Conservation (phyloP, 2,329 filamentous ascomycete genomes). For the Pseudogymnoascus sp. region DNA sequence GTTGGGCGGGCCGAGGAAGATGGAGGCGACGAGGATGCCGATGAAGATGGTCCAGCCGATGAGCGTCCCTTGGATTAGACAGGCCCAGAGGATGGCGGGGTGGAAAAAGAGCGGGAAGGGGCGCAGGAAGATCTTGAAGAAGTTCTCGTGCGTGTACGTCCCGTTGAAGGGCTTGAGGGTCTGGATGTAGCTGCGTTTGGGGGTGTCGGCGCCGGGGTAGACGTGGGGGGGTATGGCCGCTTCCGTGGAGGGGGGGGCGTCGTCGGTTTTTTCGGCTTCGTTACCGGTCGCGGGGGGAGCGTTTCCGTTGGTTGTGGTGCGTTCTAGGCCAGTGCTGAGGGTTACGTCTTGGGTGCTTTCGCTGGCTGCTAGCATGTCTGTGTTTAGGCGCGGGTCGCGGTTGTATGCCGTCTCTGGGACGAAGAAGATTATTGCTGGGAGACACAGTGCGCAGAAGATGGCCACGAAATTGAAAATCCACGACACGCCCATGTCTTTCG, state of each 20-base stretch:
- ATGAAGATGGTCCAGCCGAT: conserved; percentile 97
- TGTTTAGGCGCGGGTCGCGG: conserved; percentile 59
- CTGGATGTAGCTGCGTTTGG: conserved; percentile 48
- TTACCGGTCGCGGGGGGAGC: neutral
- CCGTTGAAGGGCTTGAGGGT: conserved; percentile 68
- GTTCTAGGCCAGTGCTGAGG: neutral
- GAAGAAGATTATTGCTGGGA: conserved; percentile 67
- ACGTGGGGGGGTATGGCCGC: neutral
- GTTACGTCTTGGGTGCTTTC: neutral
- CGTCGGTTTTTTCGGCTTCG: neutral
- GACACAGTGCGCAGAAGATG: conserved; percentile 65
- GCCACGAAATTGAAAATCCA: conserved; percentile 87
- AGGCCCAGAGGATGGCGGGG: conserved; percentile 73
- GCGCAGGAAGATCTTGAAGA: conserved; percentile 56
- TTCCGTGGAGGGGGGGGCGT: neutral
- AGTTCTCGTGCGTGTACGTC: conserved; percentile 69
- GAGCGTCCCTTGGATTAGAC: conserved; percentile 75
- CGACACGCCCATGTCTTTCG: conserved; percentile 64
- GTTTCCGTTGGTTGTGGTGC: neutral
- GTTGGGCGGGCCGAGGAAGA: conserved; percentile 72
- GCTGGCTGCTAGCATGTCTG: conserved; percentile 45
- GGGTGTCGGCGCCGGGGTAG: conserved; percentile 15
- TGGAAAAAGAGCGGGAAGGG: conserved; percentile 79
- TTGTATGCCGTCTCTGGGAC: conserved; percentile 79
- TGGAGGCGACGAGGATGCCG: conserved; percentile 69